Evolutionary conservation across 768 basidiomycete genomes (phyloP), one percentile per base, ranked within the genome.

Genomic region (Gloeopeniophorella convolvens): DNA sequence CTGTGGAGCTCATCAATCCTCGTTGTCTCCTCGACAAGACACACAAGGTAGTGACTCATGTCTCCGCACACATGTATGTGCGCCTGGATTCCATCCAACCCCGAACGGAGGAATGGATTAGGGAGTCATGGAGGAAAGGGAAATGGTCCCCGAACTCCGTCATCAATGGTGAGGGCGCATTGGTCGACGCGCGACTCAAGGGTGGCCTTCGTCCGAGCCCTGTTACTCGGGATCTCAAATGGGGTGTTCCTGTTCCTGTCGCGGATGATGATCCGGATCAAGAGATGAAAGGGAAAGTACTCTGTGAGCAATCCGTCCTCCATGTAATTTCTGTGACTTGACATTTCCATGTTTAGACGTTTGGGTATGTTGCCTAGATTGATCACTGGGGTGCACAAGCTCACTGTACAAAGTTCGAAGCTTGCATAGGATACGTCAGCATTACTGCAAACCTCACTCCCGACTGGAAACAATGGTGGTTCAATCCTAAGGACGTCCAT

Each of bases 381-480:
- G 15, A 15, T 8, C 33, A 27, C 42, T 26, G 27, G 12, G 30
- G 21, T 10, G 2, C 28, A n/a, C 18, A 11, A 23, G 24, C 43
- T 47, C 20, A 57, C 33, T 11, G 27, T 11, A 10, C 28, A 4
- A 50, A 93, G 95, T 97, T 95, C 62, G 95, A 99, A 59, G 95
- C 95, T 0, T 89, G 90, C 7, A 89, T 96, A 49, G 96, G 96
- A 50, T 99, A 99, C 67, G 83, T 89, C 3, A 96, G 94, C 67
- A 97, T 99, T 56, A 99, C 96, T 2, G 92, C 93, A 45, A 87
- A 85, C 63, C 93, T 94, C 72, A 95, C 90, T 30, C 73, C 85
- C 16, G 85, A 96, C 56, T 99, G 96, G 96, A 82, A 85, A 66
- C 76, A 82, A 65, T 99, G 96, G 96, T 99, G 96, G 96, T 82